Conservation (phyloP, 2,329 filamentous ascomycete species). For the Colletotrichum sp. region DNA sequence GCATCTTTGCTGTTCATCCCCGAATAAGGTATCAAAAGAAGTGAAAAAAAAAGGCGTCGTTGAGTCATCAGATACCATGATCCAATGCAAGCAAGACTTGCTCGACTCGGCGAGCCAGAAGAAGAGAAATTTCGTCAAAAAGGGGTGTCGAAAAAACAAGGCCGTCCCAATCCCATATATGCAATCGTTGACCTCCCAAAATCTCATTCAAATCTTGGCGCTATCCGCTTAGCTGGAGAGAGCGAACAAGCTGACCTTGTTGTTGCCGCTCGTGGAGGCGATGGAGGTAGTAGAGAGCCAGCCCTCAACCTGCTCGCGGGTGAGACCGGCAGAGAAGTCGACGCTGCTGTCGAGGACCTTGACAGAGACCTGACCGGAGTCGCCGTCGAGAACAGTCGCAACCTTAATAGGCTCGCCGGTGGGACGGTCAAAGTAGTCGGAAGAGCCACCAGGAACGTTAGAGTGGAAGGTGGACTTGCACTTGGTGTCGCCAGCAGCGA, state of each 20-base stretch:
- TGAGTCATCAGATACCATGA: constrained; percentile 1
- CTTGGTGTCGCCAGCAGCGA: constrained; percentile 67
- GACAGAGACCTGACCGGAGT: constrained; percentile 58
- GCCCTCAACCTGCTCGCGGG: constrained; percentile 39
- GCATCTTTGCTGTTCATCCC: not conserved
- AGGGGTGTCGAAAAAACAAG: not conserved
- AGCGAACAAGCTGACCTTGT: constrained; percentile 21
- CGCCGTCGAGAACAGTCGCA: constrained; percentile 65
- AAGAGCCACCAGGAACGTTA: constrained; percentile 67
- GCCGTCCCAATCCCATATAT: not conserved
- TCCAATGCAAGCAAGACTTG: constrained; percentile 2
- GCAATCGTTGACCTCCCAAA: not conserved
- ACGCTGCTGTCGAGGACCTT: constrained; percentile 52
- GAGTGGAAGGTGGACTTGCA: constrained; percentile 76
- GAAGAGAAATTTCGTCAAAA: not conserved
- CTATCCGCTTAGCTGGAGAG: constrained; percentile 3
- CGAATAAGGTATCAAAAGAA: constrained; percentile 2
- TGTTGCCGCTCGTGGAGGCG: not conserved
- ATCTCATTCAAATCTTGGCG: not conserved
- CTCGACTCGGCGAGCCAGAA: not conserved
- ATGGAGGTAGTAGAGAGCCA: constrained; percentile 30
- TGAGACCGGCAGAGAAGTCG: constrained; percentile 45
- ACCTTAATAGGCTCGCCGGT: constrained; percentile 63
- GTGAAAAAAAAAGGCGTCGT: not conserved
- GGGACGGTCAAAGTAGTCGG: constrained; percentile 76